These are phyloP conservation scores for Fusarium nanum DNA, from an alignment of 2,329 filamentous ascomycete genomes.

Conservation along the genomic window DNA sequence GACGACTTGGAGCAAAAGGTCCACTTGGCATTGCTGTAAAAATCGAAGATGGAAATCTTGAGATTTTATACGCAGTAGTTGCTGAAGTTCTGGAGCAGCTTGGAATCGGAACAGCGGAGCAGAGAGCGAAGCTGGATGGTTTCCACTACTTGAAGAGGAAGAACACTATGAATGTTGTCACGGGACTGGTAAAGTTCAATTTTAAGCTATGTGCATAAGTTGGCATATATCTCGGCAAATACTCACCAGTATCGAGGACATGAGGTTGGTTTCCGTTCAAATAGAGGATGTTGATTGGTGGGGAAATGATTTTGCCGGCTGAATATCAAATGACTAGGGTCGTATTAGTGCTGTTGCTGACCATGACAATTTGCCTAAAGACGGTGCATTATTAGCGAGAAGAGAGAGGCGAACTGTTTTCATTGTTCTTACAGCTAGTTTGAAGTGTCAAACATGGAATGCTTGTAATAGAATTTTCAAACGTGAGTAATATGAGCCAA, in stretches of 20 bases:
- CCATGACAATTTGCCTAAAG: constrained; percentile 26
- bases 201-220: constrained; percentile 20
- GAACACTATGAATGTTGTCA: constrained; percentile 56
- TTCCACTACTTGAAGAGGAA: constrained; percentile 51
- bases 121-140: constrained; percentile 44
- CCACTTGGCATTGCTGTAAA: constrained; percentile 60
- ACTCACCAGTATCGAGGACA: neutral
- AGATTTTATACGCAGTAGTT: constrained; percentile 57
- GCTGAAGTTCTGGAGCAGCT: constrained; percentile 59
- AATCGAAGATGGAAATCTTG: constrained; percentile 60
- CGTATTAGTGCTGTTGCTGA: constrained; percentile 1
- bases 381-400: neutral
- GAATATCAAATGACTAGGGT: neutral
- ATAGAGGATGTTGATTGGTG: constrained; percentile 14
- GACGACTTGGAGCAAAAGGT: constrained; percentile 51
- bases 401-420: neutral
- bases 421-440: neutral
- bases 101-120: constrained; percentile 50
- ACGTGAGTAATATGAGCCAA: neutral
- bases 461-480: neutral
- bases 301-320: constrained; percentile 5
- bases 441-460: accelerated
- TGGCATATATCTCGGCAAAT: neutral
- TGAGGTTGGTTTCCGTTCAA: neutral
- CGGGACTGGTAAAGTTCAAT: constrained; percentile 44